A percentile compares a stretch with the other conserved stretches of the same genome.
phyloP scores from a whole-genome alignment of 73 alveolate species.

The Tetrahymena malaccensis region DNA sequence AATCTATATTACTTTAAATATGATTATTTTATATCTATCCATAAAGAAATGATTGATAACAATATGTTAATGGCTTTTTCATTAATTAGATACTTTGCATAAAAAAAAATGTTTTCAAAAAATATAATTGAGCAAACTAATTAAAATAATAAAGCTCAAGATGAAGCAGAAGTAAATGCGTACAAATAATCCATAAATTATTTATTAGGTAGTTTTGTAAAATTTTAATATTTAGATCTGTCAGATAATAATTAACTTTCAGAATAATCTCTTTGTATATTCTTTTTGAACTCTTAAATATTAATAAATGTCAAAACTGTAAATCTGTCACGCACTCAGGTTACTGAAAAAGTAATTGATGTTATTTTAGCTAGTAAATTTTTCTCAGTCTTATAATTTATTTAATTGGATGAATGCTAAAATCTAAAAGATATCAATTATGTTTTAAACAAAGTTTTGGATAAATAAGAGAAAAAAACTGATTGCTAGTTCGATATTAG shows the following conservation, averaged over 20 bases:
- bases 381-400: background rate
- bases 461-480: background rate
- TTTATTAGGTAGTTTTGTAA: background rate
- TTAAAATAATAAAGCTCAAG: background rate
- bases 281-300: background rate
- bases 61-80: background rate
- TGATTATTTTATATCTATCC: background rate
- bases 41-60: background rate
- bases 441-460: background rate
- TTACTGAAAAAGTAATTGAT: background rate
- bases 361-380: background rate
- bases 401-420: background rate
- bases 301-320: background rate
- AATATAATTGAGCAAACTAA: background rate
- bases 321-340: background rate
- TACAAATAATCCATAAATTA: background rate
- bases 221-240: background rate
- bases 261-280: background rate
- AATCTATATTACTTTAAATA: background rate
- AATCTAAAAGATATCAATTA: background rate
- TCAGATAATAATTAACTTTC: background rate
- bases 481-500: background rate
- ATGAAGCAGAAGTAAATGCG: background rate
- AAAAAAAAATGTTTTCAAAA: background rate
- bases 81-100: background rate